Evolutionary conservation across 1,284 basidiomycete genomes (phyloP).

Genomic region (Athelia sp.): DNA sequence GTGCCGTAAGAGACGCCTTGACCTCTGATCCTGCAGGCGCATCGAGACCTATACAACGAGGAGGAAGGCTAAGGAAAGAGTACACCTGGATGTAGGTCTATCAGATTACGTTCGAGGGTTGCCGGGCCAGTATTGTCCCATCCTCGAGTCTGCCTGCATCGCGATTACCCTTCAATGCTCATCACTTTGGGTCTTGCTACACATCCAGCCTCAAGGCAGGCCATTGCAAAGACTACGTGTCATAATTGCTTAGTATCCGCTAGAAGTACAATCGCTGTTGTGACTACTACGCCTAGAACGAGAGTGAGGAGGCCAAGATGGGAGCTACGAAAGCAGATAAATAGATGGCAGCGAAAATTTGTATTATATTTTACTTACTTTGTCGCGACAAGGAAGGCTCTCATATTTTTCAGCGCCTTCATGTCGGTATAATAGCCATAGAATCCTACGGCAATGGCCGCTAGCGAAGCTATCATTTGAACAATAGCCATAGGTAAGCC

Average conservation of each 20-base stretch:
- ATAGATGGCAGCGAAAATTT: constrained; percentile 6
- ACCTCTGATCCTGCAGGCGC: no score
- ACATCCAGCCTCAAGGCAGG: no score
- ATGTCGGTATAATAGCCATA: constrained; percentile 63
- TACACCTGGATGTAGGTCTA: no score
- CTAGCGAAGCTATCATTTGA: constrained; percentile 44
- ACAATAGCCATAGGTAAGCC: constrained; percentile 28
- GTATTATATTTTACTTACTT: constrained; percentile 37
- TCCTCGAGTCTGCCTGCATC: no score
- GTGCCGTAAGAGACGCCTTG: no score
- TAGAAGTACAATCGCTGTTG: constrained; percentile 46
- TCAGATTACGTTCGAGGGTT: no score
- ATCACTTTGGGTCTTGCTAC: no score
- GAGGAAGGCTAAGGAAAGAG: no score
- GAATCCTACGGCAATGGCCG: constrained; percentile 48
- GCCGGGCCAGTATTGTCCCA: no score
- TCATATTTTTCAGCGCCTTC: constrained; percentile 47
- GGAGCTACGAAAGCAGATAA: constrained; percentile 28
- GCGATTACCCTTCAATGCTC: no score
- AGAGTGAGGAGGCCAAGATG: constrained; percentile 47
- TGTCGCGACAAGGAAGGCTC: constrained; percentile 52
- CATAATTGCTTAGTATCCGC: background rate
- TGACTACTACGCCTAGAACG: constrained; percentile 43
- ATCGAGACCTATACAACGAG: no score
- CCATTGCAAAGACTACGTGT: background rate